Conservation (phyloP, 2,329 filamentous ascomycete genomes). For the Biscogniauxia mediterranea region DNA sequence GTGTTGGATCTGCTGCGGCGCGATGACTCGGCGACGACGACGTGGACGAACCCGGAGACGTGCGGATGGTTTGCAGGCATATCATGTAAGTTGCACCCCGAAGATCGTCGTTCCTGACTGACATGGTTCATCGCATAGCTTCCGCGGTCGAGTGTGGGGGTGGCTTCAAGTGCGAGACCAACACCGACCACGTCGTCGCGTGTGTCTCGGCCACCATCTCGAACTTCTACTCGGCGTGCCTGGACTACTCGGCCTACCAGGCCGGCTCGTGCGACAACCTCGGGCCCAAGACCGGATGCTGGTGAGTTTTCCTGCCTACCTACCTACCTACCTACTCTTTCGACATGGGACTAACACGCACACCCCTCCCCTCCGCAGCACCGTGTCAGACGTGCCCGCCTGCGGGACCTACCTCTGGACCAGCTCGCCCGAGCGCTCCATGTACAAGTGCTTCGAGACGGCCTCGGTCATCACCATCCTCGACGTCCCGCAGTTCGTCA, state of each 20-base stretch:
- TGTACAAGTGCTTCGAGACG: conserved; percentile 36
- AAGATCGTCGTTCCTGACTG: neutral
- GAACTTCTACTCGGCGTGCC: conserved; percentile 36
- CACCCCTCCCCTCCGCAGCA: conserved; percentile 2
- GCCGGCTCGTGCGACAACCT: conserved; percentile 30
- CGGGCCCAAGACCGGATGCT: conserved; percentile 35
- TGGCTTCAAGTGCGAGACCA: conserved; percentile 30
- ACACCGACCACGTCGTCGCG: conserved; percentile 35
- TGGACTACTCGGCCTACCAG: conserved; percentile 34
- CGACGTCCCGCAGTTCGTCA: conserved; percentile 34
- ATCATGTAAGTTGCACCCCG: conserved; percentile 27
- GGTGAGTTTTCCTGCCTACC: conserved; percentile 27
- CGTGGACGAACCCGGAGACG: conserved; percentile 29
- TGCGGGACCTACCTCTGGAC: conserved; percentile 41
- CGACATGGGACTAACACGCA: neutral
- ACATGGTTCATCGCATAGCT: conserved; percentile 18
- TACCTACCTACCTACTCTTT: neutral
- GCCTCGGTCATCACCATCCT: conserved; percentile 33
- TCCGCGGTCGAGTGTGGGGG: conserved; percentile 23
- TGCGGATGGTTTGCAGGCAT: conserved; percentile 30
- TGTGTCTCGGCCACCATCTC: conserved; percentile 32
- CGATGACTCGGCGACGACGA: conserved; percentile 6
- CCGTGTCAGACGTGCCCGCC: conserved; percentile 20
- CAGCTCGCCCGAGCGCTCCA: conserved; percentile 31
- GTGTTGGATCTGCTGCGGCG: conserved; percentile 21